These are phyloP conservation scores for Fusarium sp. DNA, from an alignment of 2,329 filamentous ascomycete species.

Conservation along the genomic window DNA sequence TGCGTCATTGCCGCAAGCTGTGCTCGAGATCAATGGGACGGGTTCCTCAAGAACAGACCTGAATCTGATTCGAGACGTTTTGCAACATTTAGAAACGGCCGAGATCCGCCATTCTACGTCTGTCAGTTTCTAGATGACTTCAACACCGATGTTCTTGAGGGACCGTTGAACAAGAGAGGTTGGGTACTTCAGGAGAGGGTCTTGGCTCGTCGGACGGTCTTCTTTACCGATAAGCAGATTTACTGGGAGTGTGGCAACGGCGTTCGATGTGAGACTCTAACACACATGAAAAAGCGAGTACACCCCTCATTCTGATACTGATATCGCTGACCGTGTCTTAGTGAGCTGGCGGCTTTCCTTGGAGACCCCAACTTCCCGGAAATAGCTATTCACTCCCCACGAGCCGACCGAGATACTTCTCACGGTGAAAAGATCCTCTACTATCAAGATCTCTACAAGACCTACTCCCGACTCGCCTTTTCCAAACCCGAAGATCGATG, in stretches of 20 bases:
- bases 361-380: conserved; percentile 17
- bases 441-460: conserved; percentile 16
- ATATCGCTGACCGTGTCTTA: neutral
- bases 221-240: neutral
- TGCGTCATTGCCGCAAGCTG: conserved; percentile 31
- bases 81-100: neutral
- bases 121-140: conserved; percentile 10
- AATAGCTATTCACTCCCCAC: neutral
- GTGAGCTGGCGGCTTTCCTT: conserved; percentile 6
- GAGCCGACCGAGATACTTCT: neutral
- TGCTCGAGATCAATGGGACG: neutral
- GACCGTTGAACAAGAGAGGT: neutral
- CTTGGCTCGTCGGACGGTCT: conserved; percentile 4
- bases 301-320: neutral
- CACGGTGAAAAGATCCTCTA: neutral
- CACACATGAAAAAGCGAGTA: conserved; percentile 7
- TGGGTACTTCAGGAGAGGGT: conserved; percentile 16
- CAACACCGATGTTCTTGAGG: neutral
- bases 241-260: conserved; percentile 19
- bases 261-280: conserved; percentile 12
- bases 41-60: neutral
- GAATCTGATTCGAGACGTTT: neutral
- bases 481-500: neutral
- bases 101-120: neutral
- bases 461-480: neutral